phyloP scores from a whole-genome alignment of 140 eudicot genomes.

The Erigeron philadelphicus region DNA sequence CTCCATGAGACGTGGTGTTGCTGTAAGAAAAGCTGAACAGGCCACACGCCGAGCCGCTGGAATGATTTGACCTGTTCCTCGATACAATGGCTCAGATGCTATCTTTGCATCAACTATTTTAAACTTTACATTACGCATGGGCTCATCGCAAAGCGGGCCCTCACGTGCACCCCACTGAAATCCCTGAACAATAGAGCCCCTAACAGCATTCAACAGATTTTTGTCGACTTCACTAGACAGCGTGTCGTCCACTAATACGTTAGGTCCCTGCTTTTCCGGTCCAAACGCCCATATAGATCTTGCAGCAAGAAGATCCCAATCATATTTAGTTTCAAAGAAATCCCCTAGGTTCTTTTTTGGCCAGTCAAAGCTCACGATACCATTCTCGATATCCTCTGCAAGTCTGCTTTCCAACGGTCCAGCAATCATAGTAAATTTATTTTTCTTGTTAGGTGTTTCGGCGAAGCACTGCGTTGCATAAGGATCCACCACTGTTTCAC shows the following conservation, averaged over 20 bases:
- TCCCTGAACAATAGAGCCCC: slow-evolving; percentile 94
- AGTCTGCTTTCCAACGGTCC: slow-evolving; percentile 94
- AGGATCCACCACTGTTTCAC: slow-evolving; percentile 91
- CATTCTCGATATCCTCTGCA: slow-evolving; percentile 91
- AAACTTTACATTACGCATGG: slow-evolving; percentile 86
- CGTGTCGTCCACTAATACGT: slow-evolving; percentile 80
- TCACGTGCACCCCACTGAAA: slow-evolving; percentile 99
- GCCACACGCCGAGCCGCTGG: slow-evolving; percentile 97
- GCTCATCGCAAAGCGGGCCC: slow-evolving; percentile 97
- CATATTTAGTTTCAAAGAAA: slow-evolving; percentile 81
- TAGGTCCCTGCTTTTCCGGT: slow-evolving; percentile 91
- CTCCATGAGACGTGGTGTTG: slow-evolving; percentile 97
- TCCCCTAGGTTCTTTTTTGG: slow-evolving; percentile 77
- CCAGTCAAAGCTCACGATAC: slow-evolving; percentile 83
- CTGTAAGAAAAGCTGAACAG: slow-evolving; percentile 91
- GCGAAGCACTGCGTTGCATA: slow-evolving; percentile 94
- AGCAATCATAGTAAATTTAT: slow-evolving; percentile 89
- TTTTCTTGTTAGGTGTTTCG: slow-evolving; percentile 90
- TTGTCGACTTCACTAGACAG: slow-evolving; percentile 94
- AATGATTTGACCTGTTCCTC: slow-evolving; percentile 92
- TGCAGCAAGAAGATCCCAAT: slow-evolving; percentile 98
- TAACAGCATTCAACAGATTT: slow-evolving; percentile 69
- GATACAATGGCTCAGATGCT: slow-evolving; percentile 85
- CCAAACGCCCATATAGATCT: slow-evolving; percentile 96
- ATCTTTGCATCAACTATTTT: slow-evolving; percentile 88